Base-by-base conservation (phyloP, 1,284 basidiomycete species). In the Ceratobasidium sp. region DNA sequence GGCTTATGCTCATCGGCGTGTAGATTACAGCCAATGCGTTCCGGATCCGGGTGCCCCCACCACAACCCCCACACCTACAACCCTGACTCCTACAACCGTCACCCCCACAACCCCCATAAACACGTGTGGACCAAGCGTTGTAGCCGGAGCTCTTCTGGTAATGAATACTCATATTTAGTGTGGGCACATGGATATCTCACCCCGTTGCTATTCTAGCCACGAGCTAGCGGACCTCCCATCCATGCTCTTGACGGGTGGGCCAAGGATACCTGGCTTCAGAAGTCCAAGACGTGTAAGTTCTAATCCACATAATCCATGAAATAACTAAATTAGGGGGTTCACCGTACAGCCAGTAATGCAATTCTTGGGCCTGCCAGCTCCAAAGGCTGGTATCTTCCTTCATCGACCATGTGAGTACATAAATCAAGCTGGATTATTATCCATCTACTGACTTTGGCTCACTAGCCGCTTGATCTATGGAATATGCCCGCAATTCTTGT, bases 181-280 rank as follows among this genome's bases (percentile, higher is more conserved):
- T 29, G 25, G 25, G 25, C 25, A 9, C 37, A 9, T 40, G 37
- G 9, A 40, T 40, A 9, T 40, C 37, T 40, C 37, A 40, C 9
- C 9, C 37, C 37, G 9, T 40, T 40, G 37, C 5, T 40, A 40
- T 40, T 34, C 11, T 59, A 74, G 71, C 71, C 59, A 25, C 61
- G 71, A 11, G 11, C 61, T 7, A 54, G 44, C 22, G 71, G 71
- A 7, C 59, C 71, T 22, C 46, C 71, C 0, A 74, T 74, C 32
- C 59, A 44, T 44, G 71, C 71, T 6, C 22, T 65, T 17, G 71
- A 74, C 43, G 61, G 71, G 15, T 74, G 71, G 71, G 71, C 71
- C 13, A 61, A 61, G 52, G 37, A 61, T 4, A 54, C 51, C 5
- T 74, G 61, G 61, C 70, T 73, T 19, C 70, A 73, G 40, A 62